A percentile compares a stretch with the other conserved stretches of the same genome.
Conservation (phyloP, 2,329 filamentous ascomycete genomes). For the Teratosphaeria pseudoeucalypti region DNA sequence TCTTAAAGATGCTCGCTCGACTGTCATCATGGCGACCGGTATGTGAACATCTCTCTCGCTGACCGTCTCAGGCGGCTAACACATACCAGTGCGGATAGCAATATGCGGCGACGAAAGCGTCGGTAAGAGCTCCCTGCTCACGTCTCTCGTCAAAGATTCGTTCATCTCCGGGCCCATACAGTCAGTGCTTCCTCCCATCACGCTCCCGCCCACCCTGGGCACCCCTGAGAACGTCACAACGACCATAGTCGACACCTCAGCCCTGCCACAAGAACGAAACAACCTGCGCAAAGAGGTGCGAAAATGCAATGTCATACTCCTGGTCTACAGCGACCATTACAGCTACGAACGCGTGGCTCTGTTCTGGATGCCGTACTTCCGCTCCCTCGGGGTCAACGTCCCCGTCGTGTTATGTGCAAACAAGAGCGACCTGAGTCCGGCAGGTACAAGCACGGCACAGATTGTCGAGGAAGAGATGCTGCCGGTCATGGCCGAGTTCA, state of each 20-base stretch:
- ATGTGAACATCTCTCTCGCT: background rate
- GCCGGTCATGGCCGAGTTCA: slow-evolving; percentile 91
- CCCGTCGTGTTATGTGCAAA: slow-evolving; percentile 95
- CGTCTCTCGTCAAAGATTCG: slow-evolving; percentile 86
- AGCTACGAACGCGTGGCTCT: slow-evolving; percentile 95
- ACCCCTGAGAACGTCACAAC: slow-evolving; percentile 96
- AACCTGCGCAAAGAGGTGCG: slow-evolving; percentile 87
- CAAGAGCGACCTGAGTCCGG: slow-evolving; percentile 71
- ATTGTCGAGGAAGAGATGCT: slow-evolving; percentile 97
- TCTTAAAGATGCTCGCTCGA: background rate
- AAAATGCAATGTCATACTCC: slow-evolving; percentile 90
- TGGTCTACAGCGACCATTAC: slow-evolving; percentile 97
- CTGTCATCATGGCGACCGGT: background rate
- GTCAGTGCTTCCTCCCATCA: slow-evolving; percentile 85
- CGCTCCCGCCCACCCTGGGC: slow-evolving; percentile 82
- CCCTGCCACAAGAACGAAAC: slow-evolving; percentile 83
- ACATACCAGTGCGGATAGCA: slow-evolving; percentile 66
- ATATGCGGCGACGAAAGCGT: slow-evolving; percentile 93
- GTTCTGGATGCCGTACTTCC: slow-evolving; percentile 98
- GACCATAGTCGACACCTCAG: slow-evolving; percentile 94
- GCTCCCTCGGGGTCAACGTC: slow-evolving; percentile 95
- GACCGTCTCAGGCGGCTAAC: background rate
- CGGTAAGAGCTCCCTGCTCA: slow-evolving; percentile 67
- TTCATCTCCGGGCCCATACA: slow-evolving; percentile 85
- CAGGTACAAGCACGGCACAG: slow-evolving; percentile 63